Evolutionary conservation across 768 basidiomycete species (phyloP).

Genomic region (Boletus reticuloceps): DNA sequence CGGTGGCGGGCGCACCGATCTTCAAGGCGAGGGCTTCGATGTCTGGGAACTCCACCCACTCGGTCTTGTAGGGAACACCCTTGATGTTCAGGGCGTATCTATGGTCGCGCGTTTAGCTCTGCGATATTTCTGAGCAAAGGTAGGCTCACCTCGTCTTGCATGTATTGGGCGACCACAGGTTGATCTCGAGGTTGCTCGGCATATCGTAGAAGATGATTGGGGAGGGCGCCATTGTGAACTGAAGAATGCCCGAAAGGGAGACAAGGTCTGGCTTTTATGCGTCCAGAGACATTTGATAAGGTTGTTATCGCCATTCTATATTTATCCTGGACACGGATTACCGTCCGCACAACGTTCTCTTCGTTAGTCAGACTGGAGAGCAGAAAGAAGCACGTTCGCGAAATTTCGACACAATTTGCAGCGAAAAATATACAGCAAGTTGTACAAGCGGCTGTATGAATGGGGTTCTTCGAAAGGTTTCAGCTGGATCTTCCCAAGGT

Average conservation of each 20-base stretch:
- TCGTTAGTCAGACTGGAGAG: neutral
- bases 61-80: constrained; percentile 38
- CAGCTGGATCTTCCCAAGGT: constrained; percentile 11
- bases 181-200: constrained; percentile 28
- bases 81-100: constrained; percentile 43
- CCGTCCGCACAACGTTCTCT: neutral
- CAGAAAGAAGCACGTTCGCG: neutral
- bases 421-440: neutral
- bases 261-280: constrained; percentile 5
- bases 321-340: neutral
- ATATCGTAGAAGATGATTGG: constrained; percentile 46
- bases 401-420: neutral
- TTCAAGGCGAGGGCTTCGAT: constrained; percentile 34
- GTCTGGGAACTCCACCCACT: constrained; percentile 44
- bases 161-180: constrained; percentile 45
- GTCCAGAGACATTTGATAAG: neutral
- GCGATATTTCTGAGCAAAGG: neutral
- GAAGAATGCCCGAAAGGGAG: neutral
- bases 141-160: constrained; percentile 41
- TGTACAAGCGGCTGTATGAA: neutral
- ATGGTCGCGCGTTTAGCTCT: neutral
- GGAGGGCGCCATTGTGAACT: constrained; percentile 18
- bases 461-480: neutral
- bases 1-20: constrained; percentile 33
- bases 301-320: neutral